phyloP scores from a whole-genome alignment of 768 basidiomycete genomes.

The Amanita brunnescens region DNA sequence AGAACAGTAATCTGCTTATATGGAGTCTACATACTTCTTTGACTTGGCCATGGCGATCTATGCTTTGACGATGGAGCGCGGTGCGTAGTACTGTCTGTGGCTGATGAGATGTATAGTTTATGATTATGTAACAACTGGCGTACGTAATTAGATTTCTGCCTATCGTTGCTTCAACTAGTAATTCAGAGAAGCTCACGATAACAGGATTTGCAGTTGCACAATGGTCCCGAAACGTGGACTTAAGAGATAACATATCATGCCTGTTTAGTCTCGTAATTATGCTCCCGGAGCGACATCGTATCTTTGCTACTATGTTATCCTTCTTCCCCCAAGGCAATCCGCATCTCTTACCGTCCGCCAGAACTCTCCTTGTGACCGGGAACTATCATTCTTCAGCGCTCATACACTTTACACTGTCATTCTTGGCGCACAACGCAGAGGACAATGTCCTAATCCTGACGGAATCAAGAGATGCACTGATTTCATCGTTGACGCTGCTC shows the following conservation, averaged over 20 bases:
- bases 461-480: conserved; percentile 39
- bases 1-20: conserved; percentile 5
- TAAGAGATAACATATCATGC: too few species aligned
- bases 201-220: too few species aligned
- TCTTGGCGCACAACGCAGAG: conserved; percentile 24
- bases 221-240: too few species aligned
- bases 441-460: conserved; percentile 40
- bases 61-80: background rate
- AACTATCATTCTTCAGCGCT: conserved; percentile 60
- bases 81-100: conserved; percentile 32
- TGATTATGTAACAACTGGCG: background rate
- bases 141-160: too few species aligned
- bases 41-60: conserved; percentile 83
- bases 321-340: conserved; percentile 31
- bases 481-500: conserved; percentile 32
- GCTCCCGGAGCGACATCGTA: too few species aligned
- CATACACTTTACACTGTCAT: conserved; percentile 55
- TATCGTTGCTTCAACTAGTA: too few species aligned
- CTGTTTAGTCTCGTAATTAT: too few species aligned
- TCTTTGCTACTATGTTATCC: conserved; percentile 16
- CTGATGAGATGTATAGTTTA: conserved; percentile 33
- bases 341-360: conserved; percentile 45
- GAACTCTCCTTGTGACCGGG: conserved; percentile 54
- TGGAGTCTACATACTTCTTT: conserved; percentile 61
- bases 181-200: too few species aligned